Evolutionary conservation across 306 rosid genomes (phyloP).

Genomic region (Trifolium subterraneum): DNA sequence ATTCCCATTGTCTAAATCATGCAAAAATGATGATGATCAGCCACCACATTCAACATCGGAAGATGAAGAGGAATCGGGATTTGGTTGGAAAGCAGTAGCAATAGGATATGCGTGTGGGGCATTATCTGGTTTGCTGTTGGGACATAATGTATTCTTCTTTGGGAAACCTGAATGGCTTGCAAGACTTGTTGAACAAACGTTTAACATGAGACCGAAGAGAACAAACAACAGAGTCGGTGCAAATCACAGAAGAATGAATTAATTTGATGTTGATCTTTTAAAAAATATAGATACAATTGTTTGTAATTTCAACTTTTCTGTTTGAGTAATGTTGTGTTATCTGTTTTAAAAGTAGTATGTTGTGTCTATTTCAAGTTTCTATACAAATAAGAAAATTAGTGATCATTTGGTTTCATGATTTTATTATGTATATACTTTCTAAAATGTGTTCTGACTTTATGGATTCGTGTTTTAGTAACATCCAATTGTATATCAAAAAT

Average conservation of each 20-base stretch:
- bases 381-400: no score
- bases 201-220: not conserved
- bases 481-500: no score
- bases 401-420: no score
- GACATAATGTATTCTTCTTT: constrained; percentile 13
- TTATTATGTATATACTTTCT: no score
- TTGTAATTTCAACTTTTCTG: not conserved
- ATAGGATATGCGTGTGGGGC: constrained; percentile 50
- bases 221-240: not conserved
- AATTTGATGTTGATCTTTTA: not conserved
- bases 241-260: constrained; percentile 9
- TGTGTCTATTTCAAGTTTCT: no score
- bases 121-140: constrained; percentile 35
- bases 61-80: not conserved
- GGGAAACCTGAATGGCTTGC: constrained; percentile 26
- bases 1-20: constrained; percentile 33
- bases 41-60: not conserved
- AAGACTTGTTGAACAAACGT: not conserved
- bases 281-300: not conserved
- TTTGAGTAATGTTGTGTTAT: not conserved
- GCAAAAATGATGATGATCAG: not conserved
- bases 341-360: not conserved
- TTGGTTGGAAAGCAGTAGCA: constrained; percentile 40
- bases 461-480: no score
- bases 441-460: no score